A percentile compares a stretch with the other conserved stretches of the same genome.
Conservation (phyloP, 208 protist species). For the Naegleria fowleri region DNA sequence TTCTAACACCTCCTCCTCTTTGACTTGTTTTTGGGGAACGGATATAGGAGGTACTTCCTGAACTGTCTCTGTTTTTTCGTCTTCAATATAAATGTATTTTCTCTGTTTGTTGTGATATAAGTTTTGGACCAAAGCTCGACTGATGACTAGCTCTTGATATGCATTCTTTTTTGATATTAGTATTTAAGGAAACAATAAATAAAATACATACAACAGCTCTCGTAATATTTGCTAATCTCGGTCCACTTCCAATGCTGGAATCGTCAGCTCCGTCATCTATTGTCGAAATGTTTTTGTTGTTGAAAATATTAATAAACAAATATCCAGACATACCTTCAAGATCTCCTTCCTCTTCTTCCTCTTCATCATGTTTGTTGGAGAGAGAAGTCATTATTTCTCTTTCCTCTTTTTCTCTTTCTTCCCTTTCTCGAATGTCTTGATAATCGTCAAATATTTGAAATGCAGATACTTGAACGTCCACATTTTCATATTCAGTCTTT, state of each 20-base stretch:
- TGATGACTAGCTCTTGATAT: neutral
- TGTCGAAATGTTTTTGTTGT: neutral
- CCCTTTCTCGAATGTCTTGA: neutral
- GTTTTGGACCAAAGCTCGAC: neutral
- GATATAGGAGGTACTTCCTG: neutral
- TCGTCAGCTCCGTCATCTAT: neutral
- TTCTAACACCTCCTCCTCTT: neutral
- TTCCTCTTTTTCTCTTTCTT: slow-evolving; percentile 19
- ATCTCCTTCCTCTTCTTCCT: slow-evolving; percentile 14
- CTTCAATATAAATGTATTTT: neutral
- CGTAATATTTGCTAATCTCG: neutral
- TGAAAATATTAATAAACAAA: neutral
- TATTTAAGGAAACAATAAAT: no score
- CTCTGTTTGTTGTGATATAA: neutral
- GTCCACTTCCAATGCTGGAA: neutral
- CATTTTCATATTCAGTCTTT: neutral
- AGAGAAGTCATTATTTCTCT: neutral
- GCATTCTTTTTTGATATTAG: neutral
- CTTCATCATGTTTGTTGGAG: neutral
- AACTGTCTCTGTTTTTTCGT: neutral
- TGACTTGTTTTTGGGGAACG: neutral
- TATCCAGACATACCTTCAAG: neutral
- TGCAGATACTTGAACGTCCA: neutral
- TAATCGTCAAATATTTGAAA: slow-evolving; percentile 18
- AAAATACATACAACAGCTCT: neutral